Conservation (phyloP, 768 basidiomycete species). For the Leccinum variicolor region DNA sequence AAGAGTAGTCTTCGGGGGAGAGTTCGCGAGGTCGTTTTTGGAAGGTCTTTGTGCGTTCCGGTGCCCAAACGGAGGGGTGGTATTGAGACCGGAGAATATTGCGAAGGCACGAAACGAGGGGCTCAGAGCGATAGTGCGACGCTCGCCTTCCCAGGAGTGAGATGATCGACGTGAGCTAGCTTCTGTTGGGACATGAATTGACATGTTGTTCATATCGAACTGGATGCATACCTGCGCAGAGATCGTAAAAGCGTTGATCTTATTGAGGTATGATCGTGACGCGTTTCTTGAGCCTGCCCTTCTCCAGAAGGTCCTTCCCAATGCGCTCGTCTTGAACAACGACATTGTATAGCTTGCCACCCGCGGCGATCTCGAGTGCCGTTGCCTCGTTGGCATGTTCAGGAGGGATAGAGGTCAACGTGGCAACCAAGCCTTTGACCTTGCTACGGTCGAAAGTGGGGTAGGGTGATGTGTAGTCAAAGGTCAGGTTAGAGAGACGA, state of each 20-base stretch:
- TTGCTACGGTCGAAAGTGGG: constrained; percentile 78
- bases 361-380: constrained; percentile 91
- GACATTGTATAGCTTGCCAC: constrained; percentile 87
- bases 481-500: constrained; percentile 69
- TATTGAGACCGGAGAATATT: too few relatives aligned
- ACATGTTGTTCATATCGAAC: neutral
- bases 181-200: constrained; percentile 45
- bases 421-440: constrained; percentile 90
- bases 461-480: constrained; percentile 75
- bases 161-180: constrained; percentile 63
- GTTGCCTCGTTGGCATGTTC: constrained; percentile 77
- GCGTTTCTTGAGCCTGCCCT: constrained; percentile 75
- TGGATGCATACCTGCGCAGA: constrained; percentile 41
- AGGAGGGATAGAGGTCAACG: constrained; percentile 73
- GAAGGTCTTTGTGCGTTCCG: too few relatives aligned
- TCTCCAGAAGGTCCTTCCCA: constrained; percentile 79
- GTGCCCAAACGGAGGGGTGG: too few relatives aligned
- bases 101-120: too few relatives aligned
- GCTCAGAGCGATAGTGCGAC: constrained; percentile 73
- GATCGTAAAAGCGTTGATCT: constrained; percentile 67
- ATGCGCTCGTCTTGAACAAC: constrained; percentile 90
- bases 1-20: too few relatives aligned
- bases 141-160: constrained; percentile 79
- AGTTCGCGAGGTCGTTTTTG: too few relatives aligned
- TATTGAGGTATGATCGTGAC: constrained; percentile 96